A percentile compares a stretch with the other conserved stretches of the same genome.
These are phyloP conservation scores for Pseudozyma hubeiensis DNA, from an alignment of 1,284 basidiomycete species.

Conservation along the genomic window DNA sequence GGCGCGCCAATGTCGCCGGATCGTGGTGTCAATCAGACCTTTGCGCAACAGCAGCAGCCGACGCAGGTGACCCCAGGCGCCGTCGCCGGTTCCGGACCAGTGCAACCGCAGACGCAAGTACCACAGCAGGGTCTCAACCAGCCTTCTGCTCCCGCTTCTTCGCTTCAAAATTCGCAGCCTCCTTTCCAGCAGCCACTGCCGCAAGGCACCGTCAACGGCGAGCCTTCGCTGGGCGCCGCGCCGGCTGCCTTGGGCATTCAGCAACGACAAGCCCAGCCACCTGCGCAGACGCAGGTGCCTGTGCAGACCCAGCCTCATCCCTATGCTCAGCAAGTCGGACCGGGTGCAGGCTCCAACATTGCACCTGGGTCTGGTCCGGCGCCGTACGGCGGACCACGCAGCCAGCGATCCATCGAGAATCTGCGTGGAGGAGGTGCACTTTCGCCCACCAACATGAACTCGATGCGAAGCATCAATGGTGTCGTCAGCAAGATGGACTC, in stretches of 20 bases:
- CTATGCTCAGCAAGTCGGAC: conserved; percentile 23
- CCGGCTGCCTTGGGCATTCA: conserved; percentile 27
- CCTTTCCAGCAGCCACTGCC: conserved; percentile 23
- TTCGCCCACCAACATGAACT: conserved; percentile 44
- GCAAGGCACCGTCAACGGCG: conserved; percentile 17
- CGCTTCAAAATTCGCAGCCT: conserved; percentile 12
- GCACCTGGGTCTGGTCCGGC: conserved; percentile 22
- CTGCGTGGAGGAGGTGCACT: conserved; percentile 47
- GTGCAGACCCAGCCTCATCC: conserved; percentile 20
- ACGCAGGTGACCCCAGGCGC: conserved; percentile 1
- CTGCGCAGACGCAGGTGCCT: conserved; percentile 19
- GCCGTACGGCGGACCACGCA: conserved; percentile 52
- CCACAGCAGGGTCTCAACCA: conserved; percentile 21
- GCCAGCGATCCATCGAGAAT: conserved; percentile 61
- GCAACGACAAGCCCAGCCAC: conserved; percentile 24
- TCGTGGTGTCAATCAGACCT: conserved; percentile 15
- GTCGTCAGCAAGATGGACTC: conserved; percentile 52
- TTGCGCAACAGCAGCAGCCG: conserved; percentile 27
- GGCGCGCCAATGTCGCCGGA: conserved; percentile 23
- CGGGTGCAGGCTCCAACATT: conserved; percentile 6
- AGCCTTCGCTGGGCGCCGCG: conserved; percentile 18
- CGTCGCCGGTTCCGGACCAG: not conserved
- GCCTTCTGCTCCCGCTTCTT: not conserved
- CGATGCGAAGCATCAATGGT: conserved; percentile 55
- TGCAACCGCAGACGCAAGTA: conserved; percentile 3